These are phyloP conservation scores for Penicillium antarcticum DNA, from an alignment of 495 filamentous ascomycete genomes.

Conservation along the genomic window DNA sequence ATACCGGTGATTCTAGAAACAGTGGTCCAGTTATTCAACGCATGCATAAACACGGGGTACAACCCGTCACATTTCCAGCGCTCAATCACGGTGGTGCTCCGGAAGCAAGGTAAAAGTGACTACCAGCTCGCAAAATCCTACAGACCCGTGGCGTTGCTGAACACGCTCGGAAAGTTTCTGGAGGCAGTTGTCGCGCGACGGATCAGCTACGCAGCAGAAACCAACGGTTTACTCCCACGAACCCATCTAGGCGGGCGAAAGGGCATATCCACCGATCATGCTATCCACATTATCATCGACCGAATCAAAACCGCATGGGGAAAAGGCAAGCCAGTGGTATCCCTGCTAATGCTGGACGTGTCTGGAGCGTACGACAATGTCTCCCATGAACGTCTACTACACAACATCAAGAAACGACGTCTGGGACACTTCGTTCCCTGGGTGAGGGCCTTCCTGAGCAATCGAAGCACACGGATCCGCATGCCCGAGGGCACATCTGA, in stretches of 20 bases:
- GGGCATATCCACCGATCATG: constrained; percentile 14
- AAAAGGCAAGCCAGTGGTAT: background rate
- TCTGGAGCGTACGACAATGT: too few species aligned
- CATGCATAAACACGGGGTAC: background rate
- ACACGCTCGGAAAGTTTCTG: constrained; percentile 31
- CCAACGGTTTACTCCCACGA: constrained; percentile 15
- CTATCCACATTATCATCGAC: constrained; percentile 19
- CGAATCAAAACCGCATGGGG: constrained; percentile 12
- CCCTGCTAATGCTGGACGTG: background rate
- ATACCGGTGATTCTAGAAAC: too few species aligned
- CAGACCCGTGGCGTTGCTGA: constrained; percentile 28
- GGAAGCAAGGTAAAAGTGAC: constrained; percentile 21
- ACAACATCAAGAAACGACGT: too few species aligned
- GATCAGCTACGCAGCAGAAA: constrained; percentile 20
- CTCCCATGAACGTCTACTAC: too few species aligned
- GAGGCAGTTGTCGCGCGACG: constrained; percentile 20
- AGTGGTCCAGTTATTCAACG: background rate
- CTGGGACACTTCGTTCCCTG: too few species aligned
- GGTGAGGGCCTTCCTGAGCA: too few species aligned
- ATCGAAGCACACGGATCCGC: too few species aligned
- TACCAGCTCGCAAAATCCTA: constrained; percentile 29
- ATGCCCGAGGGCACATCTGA: too few species aligned
- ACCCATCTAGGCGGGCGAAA: constrained; percentile 21
- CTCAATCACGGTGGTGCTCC: constrained; percentile 24
- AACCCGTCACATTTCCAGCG: constrained; percentile 15